Conservation (phyloP, 805 yeast species). For the Wickerhamiella sergipiensis region DNA sequence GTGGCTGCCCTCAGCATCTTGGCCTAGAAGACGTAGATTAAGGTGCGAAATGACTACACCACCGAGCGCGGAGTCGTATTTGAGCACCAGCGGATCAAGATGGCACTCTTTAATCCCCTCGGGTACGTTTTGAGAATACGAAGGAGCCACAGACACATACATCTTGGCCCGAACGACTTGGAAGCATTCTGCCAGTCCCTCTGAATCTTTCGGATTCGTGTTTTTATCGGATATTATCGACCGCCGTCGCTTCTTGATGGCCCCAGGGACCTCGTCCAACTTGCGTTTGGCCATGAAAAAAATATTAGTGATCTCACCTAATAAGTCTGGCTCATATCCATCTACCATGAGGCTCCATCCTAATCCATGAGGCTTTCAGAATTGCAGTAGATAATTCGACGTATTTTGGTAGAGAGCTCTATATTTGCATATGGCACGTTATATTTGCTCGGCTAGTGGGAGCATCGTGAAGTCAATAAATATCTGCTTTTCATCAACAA, state of each 20-base stretch:
- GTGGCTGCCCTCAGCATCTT: constrained; percentile 30
- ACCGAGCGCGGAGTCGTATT: constrained; percentile 51
- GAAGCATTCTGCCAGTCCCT: constrained; percentile 47
- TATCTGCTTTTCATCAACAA: constrained; percentile 18
- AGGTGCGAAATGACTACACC: constrained; percentile 80
- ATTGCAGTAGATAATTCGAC: too few relatives aligned
- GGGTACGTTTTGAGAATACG: constrained; percentile 50
- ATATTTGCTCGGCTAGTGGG: constrained; percentile 3
- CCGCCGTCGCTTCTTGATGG: constrained; percentile 11
- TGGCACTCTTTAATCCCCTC: constrained; percentile 80
- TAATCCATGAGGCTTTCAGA: too few relatives aligned
- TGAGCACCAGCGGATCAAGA: constrained; percentile 79
- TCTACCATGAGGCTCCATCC: too few relatives aligned
- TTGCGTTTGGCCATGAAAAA: constrained; percentile 12
- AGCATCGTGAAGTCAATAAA: constrained; percentile 21
- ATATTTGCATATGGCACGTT: too few relatives aligned
- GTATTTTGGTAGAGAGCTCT: too few relatives aligned
- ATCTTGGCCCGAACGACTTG: constrained; percentile 43
- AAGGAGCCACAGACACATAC: constrained; percentile 83
- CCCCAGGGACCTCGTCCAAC: constrained; percentile 6
- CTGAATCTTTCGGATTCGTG: constrained; percentile 17
- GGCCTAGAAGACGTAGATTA: constrained; percentile 42
- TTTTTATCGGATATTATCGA: constrained; percentile 7
- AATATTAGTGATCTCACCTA: neutral
- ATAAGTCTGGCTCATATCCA: too few relatives aligned